These are phyloP conservation scores for Pholiota microspora DNA, from an alignment of 768 basidiomycete genomes.

Conservation along the genomic window DNA sequence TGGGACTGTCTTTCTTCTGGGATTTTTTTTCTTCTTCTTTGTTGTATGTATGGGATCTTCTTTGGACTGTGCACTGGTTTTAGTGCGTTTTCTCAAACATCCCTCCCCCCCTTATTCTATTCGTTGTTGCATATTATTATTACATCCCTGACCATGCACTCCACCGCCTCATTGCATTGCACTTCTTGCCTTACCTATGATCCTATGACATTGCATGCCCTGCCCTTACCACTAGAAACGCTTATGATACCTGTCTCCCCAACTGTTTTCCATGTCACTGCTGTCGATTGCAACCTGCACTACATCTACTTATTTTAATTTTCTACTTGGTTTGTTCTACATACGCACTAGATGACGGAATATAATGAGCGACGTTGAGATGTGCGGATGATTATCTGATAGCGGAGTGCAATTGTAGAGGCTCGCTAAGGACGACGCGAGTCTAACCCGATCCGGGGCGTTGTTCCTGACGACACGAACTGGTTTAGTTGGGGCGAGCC, in stretches of 20 bases:
- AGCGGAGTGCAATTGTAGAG: slow-evolving; percentile 1
- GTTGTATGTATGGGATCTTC: slow-evolving; percentile 9
- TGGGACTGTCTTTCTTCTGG: slow-evolving; percentile 12
- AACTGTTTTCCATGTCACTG: slow-evolving; percentile 7
- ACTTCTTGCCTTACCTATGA: slow-evolving; percentile 6
- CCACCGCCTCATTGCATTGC: not conserved
- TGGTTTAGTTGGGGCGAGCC: slow-evolving; percentile 23
- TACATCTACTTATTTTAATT: slow-evolving; percentile 14
- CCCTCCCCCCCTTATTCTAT: too few relatives aligned
- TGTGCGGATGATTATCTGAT: slow-evolving; percentile 12
- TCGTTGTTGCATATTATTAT: slow-evolving; percentile 11
- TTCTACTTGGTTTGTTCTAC: slow-evolving; percentile 2
- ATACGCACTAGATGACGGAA: slow-evolving; percentile 4
- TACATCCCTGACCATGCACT: slow-evolving; percentile 1
- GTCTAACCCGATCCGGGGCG: slow-evolving; percentile 17
- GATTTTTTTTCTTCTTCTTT: not conserved
- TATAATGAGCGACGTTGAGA: slow-evolving; percentile 5
- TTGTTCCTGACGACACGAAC: slow-evolving; percentile 26
- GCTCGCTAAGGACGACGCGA: slow-evolving; percentile 18
- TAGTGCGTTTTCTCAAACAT: not conserved
- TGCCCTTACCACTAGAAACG: slow-evolving; percentile 2
- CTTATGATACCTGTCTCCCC: slow-evolving; percentile 9
- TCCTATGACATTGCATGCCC: slow-evolving; percentile 5
- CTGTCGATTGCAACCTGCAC: slow-evolving; percentile 12
- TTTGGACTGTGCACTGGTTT: slow-evolving; percentile 2